These are phyloP conservation scores for Saprolegnia parasitica DNA, from an alignment of 352 stramenopile species.

Conservation along the genomic window DNA sequence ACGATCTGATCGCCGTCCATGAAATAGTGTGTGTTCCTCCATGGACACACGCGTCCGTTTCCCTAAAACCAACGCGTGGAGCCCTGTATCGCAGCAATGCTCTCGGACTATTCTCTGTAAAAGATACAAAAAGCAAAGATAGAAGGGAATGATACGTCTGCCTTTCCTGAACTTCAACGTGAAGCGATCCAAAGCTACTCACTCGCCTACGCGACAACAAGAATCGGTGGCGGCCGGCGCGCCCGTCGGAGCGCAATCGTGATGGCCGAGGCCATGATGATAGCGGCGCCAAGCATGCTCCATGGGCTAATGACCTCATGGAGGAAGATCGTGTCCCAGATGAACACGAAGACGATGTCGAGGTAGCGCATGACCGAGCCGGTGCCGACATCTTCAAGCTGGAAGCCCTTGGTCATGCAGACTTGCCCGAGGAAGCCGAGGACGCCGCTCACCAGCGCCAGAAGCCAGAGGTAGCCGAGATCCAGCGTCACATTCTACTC, in stretches of 20 bases:
- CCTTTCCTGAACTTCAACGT: background rate
- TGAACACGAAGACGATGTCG: constrained; percentile 41
- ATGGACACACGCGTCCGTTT: no score
- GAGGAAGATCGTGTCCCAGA: constrained; percentile 38
- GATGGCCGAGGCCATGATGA: constrained; percentile 37
- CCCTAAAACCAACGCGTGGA: no score
- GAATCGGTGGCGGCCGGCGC: background rate
- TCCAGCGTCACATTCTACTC: background rate
- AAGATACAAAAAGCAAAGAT: no score
- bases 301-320: constrained; percentile 32
- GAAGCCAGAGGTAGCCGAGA: background rate
- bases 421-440: constrained; percentile 39
- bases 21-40: no score
- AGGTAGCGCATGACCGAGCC: constrained; percentile 43
- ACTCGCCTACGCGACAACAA: background rate
- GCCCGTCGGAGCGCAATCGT: constrained; percentile 34
- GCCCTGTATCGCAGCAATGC: no score
- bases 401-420: constrained; percentile 40
- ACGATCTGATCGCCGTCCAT: no score
- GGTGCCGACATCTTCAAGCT: constrained; percentile 39
- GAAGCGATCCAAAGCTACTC: background rate
- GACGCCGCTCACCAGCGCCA: constrained; percentile 32
- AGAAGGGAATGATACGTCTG: no score
- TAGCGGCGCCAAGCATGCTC: constrained; percentile 35
- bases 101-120: no score